Conservation (phyloP, 192 early-diverging fungal genomes). For the Obelidium mucronatum region DNA sequence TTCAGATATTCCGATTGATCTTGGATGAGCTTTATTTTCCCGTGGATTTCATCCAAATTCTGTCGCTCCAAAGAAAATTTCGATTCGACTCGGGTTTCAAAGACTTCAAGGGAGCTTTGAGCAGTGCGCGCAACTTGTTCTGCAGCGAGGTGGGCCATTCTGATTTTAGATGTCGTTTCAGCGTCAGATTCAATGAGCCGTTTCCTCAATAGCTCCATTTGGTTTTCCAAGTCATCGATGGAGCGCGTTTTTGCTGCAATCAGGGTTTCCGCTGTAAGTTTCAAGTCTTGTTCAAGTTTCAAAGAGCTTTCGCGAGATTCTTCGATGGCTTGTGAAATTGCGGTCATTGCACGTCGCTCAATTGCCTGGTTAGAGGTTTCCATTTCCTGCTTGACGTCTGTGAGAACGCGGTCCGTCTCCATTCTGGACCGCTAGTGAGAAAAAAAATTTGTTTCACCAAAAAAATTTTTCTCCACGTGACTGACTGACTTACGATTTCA, state of each 20-base stretch:
- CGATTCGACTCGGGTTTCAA: constrained; percentile 28
- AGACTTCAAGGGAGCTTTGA: constrained; percentile 29
- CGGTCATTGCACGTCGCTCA: constrained; percentile 27
- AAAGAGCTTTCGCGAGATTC: constrained; percentile 12
- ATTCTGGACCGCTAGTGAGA: constrained; percentile 38
- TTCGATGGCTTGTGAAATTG: constrained; percentile 34
- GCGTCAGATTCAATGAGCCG: constrained; percentile 43
- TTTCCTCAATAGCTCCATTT: constrained; percentile 42
- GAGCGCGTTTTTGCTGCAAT: constrained; percentile 37
- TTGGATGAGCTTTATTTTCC: constrained; percentile 15
- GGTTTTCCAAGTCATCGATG: constrained; percentile 49
- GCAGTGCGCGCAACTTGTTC: constrained; percentile 32
- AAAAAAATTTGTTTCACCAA: too few species aligned
- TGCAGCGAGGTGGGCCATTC: constrained; percentile 24
- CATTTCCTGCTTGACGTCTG: background rate
- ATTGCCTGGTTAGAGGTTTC: background rate
- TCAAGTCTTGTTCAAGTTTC: constrained; percentile 39
- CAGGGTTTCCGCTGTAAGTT: constrained; percentile 42
- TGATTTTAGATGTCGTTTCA: constrained; percentile 32
- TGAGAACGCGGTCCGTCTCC: constrained; percentile 33
- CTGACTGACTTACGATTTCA: too few species aligned
- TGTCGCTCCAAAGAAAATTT: constrained; percentile 13
- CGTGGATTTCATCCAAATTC: constrained; percentile 13
- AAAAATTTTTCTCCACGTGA: too few species aligned
- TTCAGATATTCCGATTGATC: constrained; percentile 21